Evolutionary conservation across 768 basidiomycete genomes (phyloP).

Genomic region (Arthromyces matolae): DNA sequence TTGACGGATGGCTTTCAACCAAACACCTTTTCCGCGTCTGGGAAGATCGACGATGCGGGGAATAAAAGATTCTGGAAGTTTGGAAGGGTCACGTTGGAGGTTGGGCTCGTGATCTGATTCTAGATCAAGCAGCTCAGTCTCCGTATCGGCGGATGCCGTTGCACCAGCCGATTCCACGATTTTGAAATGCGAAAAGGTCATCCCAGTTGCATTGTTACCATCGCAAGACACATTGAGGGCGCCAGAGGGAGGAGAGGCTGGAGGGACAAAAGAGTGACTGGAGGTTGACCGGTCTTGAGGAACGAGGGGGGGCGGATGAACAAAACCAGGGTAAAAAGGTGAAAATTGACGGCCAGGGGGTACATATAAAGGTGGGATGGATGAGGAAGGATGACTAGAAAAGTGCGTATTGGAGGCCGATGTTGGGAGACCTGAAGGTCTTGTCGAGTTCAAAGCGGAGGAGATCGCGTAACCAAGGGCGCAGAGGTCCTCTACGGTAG

Average conservation of each 20-base stretch:
- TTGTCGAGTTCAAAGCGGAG: neutral
- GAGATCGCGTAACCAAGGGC: neutral
- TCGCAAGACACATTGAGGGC: too few relatives aligned
- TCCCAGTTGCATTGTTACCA: too few relatives aligned
- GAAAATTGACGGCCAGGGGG: too few relatives aligned
- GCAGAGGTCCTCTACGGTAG: neutral
- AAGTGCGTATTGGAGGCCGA: neutral
- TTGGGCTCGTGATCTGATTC: neutral
- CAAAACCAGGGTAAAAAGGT: too few relatives aligned
- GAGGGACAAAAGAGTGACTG: too few relatives aligned
- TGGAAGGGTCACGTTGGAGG: too few relatives aligned
- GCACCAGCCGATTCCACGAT: neutral
- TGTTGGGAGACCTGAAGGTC: neutral
- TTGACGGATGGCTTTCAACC: neutral
- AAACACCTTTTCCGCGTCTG: neutral
- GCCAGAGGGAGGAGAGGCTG: too few relatives aligned
- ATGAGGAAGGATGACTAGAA: neutral
- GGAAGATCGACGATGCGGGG: neutral
- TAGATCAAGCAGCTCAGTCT: neutral
- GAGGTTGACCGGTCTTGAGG: too few relatives aligned
- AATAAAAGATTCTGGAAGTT: neutral
- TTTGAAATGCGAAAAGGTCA: neutral
- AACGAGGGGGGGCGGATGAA: too few relatives aligned
- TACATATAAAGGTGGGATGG: neutral
- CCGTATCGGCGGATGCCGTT: neutral